A percentile compares a stretch with the other conserved stretches of the same genome.
Conservation (phyloP, 2,329 filamentous ascomycete species). For the Aspergillus awamori region DNA sequence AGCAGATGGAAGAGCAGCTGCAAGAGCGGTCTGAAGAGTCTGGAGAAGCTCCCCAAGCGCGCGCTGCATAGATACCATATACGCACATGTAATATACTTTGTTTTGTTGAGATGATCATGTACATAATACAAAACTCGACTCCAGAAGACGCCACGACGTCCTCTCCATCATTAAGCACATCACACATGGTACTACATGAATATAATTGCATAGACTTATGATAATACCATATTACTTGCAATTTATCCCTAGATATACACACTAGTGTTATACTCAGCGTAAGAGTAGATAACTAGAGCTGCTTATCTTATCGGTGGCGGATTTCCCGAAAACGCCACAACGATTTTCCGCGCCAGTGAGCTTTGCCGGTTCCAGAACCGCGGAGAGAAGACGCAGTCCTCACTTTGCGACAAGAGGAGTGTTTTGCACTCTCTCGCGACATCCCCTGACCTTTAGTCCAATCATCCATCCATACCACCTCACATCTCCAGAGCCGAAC, state of each 20-base stretch:
- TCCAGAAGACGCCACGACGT: too few species aligned
- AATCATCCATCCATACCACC: slow-evolving; percentile 1
- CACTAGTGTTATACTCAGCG: not conserved
- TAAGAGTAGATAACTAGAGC: not conserved
- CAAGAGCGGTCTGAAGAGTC: not conserved
- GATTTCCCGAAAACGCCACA: slow-evolving; percentile 29
- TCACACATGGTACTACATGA: too few species aligned
- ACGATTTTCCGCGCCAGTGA: slow-evolving; percentile 40
- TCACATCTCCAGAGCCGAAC: not conserved
- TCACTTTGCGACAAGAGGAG: slow-evolving; percentile 21
- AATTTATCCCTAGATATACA: too few species aligned
- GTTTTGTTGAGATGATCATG: too few species aligned
- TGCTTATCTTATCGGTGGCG: slow-evolving; percentile 41
- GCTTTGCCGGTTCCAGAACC: slow-evolving; percentile 12
- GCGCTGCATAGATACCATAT: not conserved
- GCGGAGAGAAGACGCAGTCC: slow-evolving; percentile 5
- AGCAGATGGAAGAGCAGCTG: slow-evolving; percentile 10
- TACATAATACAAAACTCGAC: too few species aligned
- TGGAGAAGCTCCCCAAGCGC: not conserved
- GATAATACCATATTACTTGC: too few species aligned
- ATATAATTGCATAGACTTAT: too few species aligned
- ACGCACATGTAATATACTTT: too few species aligned
- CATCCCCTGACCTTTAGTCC: not conserved
- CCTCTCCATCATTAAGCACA: too few species aligned
- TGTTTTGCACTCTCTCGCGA: slow-evolving; percentile 26